These are phyloP conservation scores for Epichloe scottii DNA, from an alignment of 2,329 filamentous ascomycete genomes.

Conservation along the genomic window DNA sequence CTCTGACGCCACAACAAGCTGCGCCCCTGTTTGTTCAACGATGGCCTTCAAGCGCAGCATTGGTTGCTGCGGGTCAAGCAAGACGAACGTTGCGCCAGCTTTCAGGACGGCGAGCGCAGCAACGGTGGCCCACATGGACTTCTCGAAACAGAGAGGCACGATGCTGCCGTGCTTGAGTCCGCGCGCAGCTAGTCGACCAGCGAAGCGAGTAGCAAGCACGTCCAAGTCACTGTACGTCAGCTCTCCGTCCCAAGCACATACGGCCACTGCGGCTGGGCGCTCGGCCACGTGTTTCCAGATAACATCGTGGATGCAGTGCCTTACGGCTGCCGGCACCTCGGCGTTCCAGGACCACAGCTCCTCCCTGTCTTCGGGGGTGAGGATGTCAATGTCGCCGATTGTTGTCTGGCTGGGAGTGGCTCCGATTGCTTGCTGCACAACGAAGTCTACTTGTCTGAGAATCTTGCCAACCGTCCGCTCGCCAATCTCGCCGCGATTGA, in stretches of 20 bases:
- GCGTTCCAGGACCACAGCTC: background rate
- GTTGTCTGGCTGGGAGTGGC: background rate
- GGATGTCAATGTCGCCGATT: background rate
- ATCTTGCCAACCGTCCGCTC: background rate
- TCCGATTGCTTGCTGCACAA: background rate
- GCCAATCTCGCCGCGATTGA: no score
- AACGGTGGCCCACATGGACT: constrained; percentile 13
- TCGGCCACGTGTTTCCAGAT: background rate
- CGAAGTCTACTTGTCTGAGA: background rate
- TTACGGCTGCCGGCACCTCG: background rate
- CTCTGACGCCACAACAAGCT: constrained; percentile 4
- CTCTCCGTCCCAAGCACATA: constrained; percentile 25
- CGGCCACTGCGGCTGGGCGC: constrained; percentile 1
- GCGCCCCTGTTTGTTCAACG: constrained; percentile 2
- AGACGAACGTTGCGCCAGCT: constrained; percentile 15
- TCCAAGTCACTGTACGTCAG: constrained; percentile 22
- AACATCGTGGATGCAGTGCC: background rate
- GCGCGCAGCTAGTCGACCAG: constrained; percentile 1
- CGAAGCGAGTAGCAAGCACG: constrained; percentile 5
- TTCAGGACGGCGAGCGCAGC: constrained; percentile 15
- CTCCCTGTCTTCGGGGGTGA: background rate
- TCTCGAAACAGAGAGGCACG: constrained; percentile 16
- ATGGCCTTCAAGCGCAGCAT: constrained; percentile 5
- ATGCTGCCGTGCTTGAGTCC: constrained; percentile 3
- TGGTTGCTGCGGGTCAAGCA: constrained; percentile 14